Conservation (phyloP, 371 early-diverging fungal genomes). For the Mucor ambiguus region DNA sequence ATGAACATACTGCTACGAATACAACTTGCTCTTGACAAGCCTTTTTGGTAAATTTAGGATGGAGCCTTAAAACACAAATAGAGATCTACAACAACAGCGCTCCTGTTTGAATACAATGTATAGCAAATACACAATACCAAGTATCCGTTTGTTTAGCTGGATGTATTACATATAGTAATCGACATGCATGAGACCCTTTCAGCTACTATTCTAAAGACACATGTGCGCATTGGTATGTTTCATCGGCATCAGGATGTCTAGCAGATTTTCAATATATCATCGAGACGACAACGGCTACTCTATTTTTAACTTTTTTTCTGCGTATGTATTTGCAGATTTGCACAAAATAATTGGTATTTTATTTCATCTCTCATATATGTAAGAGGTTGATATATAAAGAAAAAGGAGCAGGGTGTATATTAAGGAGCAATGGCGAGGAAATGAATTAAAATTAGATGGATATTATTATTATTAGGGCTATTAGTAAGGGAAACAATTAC, state of each 20-base stretch:
- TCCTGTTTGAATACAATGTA: not conserved
- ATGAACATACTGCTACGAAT: not conserved
- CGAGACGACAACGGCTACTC: not conserved
- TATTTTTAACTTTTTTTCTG: slow-evolving; percentile 1
- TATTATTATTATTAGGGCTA: not conserved
- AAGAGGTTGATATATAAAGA: not conserved
- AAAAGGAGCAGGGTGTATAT: not conserved
- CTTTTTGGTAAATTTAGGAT: not conserved
- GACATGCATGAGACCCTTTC: not conserved
- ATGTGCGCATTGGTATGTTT: not conserved
- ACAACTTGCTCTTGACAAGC: not conserved
- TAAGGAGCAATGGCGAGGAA: not conserved
- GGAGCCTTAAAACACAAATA: not conserved
- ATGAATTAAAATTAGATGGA: not conserved
- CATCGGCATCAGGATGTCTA: not conserved
- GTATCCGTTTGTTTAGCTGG: not conserved
- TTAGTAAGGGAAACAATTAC: not conserved
- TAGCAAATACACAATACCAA: not conserved
- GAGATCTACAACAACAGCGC: not conserved
- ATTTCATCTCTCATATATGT: not conserved
- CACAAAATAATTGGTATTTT: not conserved
- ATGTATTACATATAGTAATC: not conserved
- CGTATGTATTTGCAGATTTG: not conserved
- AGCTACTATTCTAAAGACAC: not conserved
- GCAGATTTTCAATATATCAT: not conserved